Base-by-base conservation (phyloP, 1,139 yeast genomes). In the Saccharomyces pastorianus region DNA sequence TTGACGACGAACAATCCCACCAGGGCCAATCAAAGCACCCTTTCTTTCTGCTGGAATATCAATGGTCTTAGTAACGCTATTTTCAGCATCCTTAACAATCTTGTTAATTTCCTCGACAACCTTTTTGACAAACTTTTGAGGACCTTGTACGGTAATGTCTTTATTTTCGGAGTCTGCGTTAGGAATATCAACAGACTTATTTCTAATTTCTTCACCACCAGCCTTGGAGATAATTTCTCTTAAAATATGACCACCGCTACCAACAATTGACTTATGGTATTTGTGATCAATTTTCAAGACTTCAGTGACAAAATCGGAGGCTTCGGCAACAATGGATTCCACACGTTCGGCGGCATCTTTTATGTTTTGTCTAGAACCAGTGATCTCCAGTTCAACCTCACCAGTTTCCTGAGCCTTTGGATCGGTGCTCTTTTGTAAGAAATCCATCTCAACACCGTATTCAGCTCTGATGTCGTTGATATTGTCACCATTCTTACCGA, bases 401-500 rank as follows among this genome's bases (percentile, higher is more conserved):
- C 65, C 70, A 51, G 73, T 69, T 59, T 76, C 76, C 63, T 79
- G 76, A 29, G 62, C 67, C 57, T 70, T 61, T 46, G 67, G 64
- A 56, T 67, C 71, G 38, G 71, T 71, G 34, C 70, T 72, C 57
- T 79, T 80, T 62, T 81, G 79, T 60, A 76, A 70, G 66, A 86
- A 82, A 60, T 80, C 80, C 70, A 88, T 82, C 61, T 86, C 86
- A 53, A 90, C 83, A 58, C 93, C 95, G 54, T 85, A 78, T 51
- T 84, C 88, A 60, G 85, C 95, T 61, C 89, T 82, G 56, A 95
- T 84, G 66, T 87, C 90, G 59, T 84, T 88, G 64, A 95, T 87
- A 56, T 79, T 81, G 61, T 87, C 95, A 69, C 98, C 98, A 56
- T 79, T 77, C 66, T 86, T 88, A 66, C 99, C 99, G 68, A 95